phyloP scores from a whole-genome alignment of 768 basidiomycete genomes.

The Termitomyces sp. region DNA sequence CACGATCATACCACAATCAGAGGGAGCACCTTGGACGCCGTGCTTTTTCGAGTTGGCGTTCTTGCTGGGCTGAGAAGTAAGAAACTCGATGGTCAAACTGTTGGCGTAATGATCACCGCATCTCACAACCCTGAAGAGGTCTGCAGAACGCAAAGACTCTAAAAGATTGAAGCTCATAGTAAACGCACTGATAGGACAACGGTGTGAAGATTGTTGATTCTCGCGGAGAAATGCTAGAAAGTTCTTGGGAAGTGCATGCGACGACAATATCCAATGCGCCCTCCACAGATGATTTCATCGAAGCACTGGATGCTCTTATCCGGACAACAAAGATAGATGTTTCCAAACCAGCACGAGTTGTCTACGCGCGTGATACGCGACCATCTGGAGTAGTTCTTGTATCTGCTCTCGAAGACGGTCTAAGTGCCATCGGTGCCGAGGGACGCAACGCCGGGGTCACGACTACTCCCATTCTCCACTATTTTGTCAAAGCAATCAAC shows the following conservation, averaged over 20 bases:
- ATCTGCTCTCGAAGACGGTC: slow-evolving; percentile 74
- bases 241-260: slow-evolving; percentile 87
- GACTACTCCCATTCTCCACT: slow-evolving; percentile 94
- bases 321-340: slow-evolving; percentile 68
- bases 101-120: slow-evolving; percentile 99
- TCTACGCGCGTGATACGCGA: slow-evolving; percentile 92
- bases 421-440: slow-evolving; percentile 66
- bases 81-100: slow-evolving; percentile 82
- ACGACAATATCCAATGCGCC: slow-evolving; percentile 82
- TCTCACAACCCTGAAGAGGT: slow-evolving; percentile 99
- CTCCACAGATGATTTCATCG: slow-evolving; percentile 67
- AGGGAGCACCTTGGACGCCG: slow-evolving; percentile 71
- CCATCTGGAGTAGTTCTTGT: slow-evolving; percentile 78
- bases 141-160: slow-evolving; percentile 17
- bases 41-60: slow-evolving; percentile 91
- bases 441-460: slow-evolving; percentile 75
- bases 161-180: slow-evolving; percentile 5
- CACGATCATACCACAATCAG: slow-evolving; percentile 29
- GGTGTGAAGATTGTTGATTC: slow-evolving; percentile 99
- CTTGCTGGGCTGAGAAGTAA: slow-evolving; percentile 89
- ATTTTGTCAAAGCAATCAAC: slow-evolving; percentile 87
- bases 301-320: slow-evolving; percentile 57
- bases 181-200: slow-evolving; percentile 66
- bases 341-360: slow-evolving; percentile 69
- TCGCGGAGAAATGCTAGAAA: slow-evolving; percentile 93